Evolutionary conservation across 73 alveolate species (phyloP).

Genomic region (Paramecium tetraurelia): DNA sequence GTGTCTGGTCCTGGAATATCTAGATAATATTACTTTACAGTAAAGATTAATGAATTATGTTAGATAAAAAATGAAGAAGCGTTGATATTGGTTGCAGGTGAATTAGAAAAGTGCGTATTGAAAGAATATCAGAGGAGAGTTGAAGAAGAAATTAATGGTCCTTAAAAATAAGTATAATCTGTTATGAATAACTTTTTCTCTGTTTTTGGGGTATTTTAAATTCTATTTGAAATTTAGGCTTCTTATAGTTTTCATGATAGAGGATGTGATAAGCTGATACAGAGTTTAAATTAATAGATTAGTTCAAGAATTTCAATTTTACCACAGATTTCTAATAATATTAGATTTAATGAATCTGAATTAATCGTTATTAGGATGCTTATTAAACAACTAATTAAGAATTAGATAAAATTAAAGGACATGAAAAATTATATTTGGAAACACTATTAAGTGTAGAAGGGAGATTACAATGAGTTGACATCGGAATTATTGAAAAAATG

Average conservation of each 20-base stretch:
- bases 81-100: conserved; percentile 63
- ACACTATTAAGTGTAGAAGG: neutral
- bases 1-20: conserved; percentile 70
- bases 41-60: conserved; percentile 37
- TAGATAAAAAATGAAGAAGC: conserved; percentile 67
- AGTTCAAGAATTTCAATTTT: neutral
- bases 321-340: neutral
- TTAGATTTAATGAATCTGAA: neutral
- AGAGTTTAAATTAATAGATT: neutral
- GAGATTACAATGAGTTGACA: neutral
- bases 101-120: conserved; percentile 62
- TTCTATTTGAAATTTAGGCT: neutral
- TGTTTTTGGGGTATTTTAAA: neutral
- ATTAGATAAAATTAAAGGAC: neutral
- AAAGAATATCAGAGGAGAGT: conserved; percentile 42
- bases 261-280: neutral
- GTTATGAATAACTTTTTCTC: neutral
- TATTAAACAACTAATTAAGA: neutral
- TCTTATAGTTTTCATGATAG: neutral
- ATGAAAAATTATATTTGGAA: conserved; percentile 7
- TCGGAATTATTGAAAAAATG: neutral
- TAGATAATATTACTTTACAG: neutral
- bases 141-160: neutral
- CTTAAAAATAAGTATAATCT: neutral
- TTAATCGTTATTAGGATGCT: neutral